Evolutionary conservation across 305 asterid genomes (phyloP), one percentile per base, ranked within the genome.

Genomic region (Andrographis paniculata): DNA sequence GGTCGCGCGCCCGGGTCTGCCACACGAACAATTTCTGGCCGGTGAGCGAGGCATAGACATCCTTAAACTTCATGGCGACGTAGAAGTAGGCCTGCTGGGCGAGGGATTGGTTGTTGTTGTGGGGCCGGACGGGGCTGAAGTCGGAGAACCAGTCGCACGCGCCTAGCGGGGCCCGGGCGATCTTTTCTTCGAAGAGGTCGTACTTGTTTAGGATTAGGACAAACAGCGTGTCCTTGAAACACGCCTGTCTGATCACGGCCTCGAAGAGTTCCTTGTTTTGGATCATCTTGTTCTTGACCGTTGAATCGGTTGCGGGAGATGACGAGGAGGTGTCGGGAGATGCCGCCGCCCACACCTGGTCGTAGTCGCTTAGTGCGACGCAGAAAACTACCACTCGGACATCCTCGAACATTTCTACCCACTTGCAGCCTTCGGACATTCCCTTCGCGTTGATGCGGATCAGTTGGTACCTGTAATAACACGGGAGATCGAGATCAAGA

Each of bases 331-430:
- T n/a, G n/a, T n/a, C n/a, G n/a, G n/a, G n/a, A n/a, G n/a, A n/a
- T n/a, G n/a, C n/a, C n/a, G n/a, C n/a, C 6, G 65, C 45, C 64
- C 80, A 70, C 53, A 70, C 66, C 50, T 85, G 94, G 64, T 89
- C 94, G 8, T 85, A 89, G 37, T 89, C 95, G n/a, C 94, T 72
- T 30, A 89, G 69, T 38, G 97, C 66, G 14, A 79, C 71, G 42
- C 91, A 79, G 66, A 85, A 89, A 16, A 85, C 83, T 2, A 89
- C 80, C 0, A 69, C 85, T 0, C 97, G 92, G 9, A 85, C 95
- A 41, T 85, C 97, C 68, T 85, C 95, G 27, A 89, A 89, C 97
- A 89, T 89, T 57, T 85, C 97, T 17, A 85, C 83, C 97, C 97
- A 89, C 69, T 82, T 84, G 73, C 95, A 72, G 14, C 97, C 94